Evolutionary conservation across 2,329 filamentous ascomycete species (phyloP), one percentile per base, ranked within the genome.

Genomic region (Aspergillus aculeatinus): DNA sequence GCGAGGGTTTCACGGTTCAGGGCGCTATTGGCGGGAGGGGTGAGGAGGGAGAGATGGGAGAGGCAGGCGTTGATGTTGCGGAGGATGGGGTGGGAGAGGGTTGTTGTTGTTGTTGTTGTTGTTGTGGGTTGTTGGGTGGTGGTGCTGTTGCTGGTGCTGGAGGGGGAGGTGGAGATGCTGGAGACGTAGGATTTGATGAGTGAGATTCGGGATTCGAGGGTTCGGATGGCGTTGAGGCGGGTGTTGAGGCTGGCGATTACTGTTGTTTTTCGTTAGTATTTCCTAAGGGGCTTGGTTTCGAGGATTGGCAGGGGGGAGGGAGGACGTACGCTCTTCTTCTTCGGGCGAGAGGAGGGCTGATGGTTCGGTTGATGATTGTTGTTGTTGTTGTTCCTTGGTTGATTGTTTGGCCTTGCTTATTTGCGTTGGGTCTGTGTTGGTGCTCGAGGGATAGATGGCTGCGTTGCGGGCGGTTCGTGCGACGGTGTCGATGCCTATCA

Each of bases 401-500:
- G 23, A 11, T 68, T 65, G 68, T 77, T 67, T 63, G 49, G 64
- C 69, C 64, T 54, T 49, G 57, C 7, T 31, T 55, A 54, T 56
- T 65, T 61, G 59, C 44, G 60, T 54, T 3, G 59, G 27, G 3
- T 33, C 49, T 44, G 61, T 53, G 55, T 64, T 53, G 50, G 67
- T 47, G 7, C 63, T 57, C 35, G 68, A 61, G 1, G 68, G 60
- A 19, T 77, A 74, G 25, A 86, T 79, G 33, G 86, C 87, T 25
- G 92, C 93, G 70, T 91, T 94, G 51, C 90, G 91, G 51, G 90
- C 90, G 44, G 90, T 91, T 55, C 89, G 88, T 0, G 94, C 93
- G 21, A 99, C 89, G 66, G 93, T 96, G 76, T 97, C 92, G 70
- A 99, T 91, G 67, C 91, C 90, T 66, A 99, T 98, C 92, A 97